phyloP scores from a whole-genome alignment of 1,284 basidiomycete genomes.

The Ustilago trichophora region DNA sequence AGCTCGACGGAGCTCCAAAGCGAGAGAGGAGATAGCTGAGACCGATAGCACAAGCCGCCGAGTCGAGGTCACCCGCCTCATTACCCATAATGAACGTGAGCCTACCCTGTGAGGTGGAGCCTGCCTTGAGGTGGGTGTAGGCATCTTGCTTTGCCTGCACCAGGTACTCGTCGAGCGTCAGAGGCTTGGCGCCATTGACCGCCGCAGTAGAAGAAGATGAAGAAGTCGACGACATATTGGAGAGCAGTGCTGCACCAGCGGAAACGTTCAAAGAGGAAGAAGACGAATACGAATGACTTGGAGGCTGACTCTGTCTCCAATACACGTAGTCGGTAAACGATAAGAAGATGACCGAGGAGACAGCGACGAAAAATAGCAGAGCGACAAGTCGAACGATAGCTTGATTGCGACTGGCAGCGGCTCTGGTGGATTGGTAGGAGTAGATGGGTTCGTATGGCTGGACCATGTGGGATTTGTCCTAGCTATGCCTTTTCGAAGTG shows the following conservation, averaged over 20 bases:
- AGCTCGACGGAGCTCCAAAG: conserved; percentile 20
- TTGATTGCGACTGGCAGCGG: conserved; percentile 15
- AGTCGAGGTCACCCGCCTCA: conserved; percentile 65
- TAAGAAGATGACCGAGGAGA: conserved; percentile 31
- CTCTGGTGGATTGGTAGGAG: conserved; percentile 22
- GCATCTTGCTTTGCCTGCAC: conserved; percentile 31
- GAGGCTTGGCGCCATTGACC: neutral
- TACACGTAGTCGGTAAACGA: conserved; percentile 25
- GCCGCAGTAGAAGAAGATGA: neutral
- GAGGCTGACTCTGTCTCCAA: conserved; percentile 16
- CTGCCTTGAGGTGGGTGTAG: conserved; percentile 20
- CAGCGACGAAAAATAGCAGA: conserved; percentile 26
- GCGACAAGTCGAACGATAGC: conserved; percentile 24
- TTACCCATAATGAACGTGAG: conserved; percentile 62
- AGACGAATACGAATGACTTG: neutral
- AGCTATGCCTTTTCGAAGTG: too few species aligned
- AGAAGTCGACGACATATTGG: conserved; percentile 1
- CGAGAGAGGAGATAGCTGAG: conserved; percentile 56
- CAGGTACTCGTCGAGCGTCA: conserved; percentile 16
- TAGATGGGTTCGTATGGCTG: conserved; percentile 34
- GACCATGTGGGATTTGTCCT: conserved; percentile 32
- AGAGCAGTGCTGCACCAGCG: too few species aligned
- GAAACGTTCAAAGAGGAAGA: too few species aligned
- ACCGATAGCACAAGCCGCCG: conserved; percentile 56
- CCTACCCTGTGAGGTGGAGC: conserved; percentile 5